Evolutionary conservation across 345 rosid genomes (phyloP).

Genomic region (Hevea brasiliensis): DNA sequence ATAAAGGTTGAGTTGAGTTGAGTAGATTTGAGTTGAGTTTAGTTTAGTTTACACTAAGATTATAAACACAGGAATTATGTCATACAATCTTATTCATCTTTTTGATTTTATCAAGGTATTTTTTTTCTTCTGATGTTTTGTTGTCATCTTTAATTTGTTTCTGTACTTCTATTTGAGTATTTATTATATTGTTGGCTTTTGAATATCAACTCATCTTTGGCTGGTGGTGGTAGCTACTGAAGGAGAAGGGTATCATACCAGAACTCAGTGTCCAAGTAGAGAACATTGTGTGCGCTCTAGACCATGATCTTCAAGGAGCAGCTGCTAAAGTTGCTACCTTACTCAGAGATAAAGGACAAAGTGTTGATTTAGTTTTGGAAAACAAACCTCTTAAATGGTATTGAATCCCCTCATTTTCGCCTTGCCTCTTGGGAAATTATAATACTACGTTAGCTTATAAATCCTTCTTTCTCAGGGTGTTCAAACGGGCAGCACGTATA

Average conservation of each 20-base stretch:
- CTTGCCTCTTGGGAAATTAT: background rate
- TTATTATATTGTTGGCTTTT: background rate
- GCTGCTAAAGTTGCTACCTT: constrained; percentile 74
- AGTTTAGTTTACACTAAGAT: background rate
- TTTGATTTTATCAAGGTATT: background rate
- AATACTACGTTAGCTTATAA: background rate
- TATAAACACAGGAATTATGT: background rate
- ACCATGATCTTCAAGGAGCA: constrained; percentile 70
- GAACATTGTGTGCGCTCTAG: constrained; percentile 83
- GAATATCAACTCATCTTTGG: background rate
- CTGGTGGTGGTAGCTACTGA: constrained; percentile 52
- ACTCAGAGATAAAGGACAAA: constrained; percentile 75
- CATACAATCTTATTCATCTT: background rate
- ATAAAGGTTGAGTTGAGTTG: too few species aligned
- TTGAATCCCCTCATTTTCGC: background rate
- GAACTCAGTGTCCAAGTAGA: constrained; percentile 60
- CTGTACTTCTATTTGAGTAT: background rate
- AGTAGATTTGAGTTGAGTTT: too few species aligned
- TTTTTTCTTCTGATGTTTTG: background rate
- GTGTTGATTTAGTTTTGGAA: constrained; percentile 83
- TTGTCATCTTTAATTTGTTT: background rate
- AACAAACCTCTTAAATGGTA: constrained; percentile 87
- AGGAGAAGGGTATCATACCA: constrained; percentile 79
- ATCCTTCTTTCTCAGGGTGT: constrained; percentile 57
- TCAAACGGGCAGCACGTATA: constrained; percentile 79